phyloP scores from a whole-genome alignment of 73 alveolate species.

The Stentor coeruleus region DNA sequence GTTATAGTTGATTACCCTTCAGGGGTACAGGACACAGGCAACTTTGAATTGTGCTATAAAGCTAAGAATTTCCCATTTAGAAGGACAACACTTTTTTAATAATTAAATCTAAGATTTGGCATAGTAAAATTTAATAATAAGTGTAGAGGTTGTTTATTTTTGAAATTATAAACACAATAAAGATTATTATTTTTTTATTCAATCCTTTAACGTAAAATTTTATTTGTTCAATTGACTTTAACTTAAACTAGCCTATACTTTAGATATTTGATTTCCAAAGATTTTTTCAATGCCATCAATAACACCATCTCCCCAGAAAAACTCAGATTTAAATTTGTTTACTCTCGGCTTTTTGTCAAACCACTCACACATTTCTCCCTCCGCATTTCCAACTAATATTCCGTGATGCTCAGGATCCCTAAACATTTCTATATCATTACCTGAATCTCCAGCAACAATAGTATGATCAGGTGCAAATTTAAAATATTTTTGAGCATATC shows the following conservation, averaged over 20 bases:
- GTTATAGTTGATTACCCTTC: constrained; percentile 48
- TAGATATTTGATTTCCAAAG: too few relatives aligned
- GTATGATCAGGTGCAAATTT: neutral
- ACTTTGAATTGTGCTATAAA: constrained; percentile 66
- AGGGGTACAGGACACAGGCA: constrained; percentile 66
- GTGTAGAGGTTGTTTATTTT: too few relatives aligned
- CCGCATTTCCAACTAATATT: neutral
- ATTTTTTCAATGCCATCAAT: constrained; percentile 11
- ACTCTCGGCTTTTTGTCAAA: neutral
- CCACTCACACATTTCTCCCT: constrained; percentile 1
- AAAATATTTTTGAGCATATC: neutral
- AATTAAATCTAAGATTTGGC: too few relatives aligned
- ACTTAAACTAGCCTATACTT: too few relatives aligned
- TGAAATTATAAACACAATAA: too few relatives aligned
- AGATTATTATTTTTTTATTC: too few relatives aligned
- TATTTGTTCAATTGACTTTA: too few relatives aligned
- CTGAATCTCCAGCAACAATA: constrained; percentile 20
- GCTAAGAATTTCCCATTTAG: too few relatives aligned
- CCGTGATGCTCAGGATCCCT: constrained; percentile 6
- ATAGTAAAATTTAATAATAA: too few relatives aligned
- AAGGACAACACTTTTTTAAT: too few relatives aligned
- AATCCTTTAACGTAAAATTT: too few relatives aligned
- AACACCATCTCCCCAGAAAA: neutral
- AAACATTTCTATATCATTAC: constrained; percentile 16
- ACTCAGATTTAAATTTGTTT: neutral